Percentiles rank a stretch among this genome's conserved stretches.
phyloP scores from a whole-genome alignment of 257 asterid species.

The Scutellaria galericulata region DNA sequence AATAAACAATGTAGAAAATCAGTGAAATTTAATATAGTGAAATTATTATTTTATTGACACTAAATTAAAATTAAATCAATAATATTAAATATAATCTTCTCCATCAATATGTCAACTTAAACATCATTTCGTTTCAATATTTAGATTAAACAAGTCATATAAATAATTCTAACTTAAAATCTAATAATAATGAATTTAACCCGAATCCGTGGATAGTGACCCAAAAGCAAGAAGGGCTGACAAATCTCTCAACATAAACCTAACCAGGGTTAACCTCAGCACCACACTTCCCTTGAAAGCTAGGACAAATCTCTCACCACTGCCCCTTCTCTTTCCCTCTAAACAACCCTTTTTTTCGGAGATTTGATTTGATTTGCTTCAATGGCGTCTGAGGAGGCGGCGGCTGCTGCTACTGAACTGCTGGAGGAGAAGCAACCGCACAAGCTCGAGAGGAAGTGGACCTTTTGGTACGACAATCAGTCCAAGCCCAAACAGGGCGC shows the following conservation, averaged over 20 bases:
- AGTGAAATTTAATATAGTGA: too few relatives aligned
- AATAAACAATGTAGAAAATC: too few relatives aligned
- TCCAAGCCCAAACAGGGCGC: slow-evolving; percentile 88
- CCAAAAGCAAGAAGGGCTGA: not conserved
- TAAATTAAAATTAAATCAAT: too few relatives aligned
- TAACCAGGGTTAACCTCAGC: slow-evolving; percentile 27
- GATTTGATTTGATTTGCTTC: slow-evolving; percentile 36
- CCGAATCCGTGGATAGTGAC: too few relatives aligned
- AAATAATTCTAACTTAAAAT: too few relatives aligned
- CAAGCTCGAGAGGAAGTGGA: slow-evolving; percentile 81
- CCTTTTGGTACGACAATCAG: slow-evolving; percentile 92
- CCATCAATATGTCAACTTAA: too few relatives aligned
- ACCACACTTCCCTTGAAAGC: slow-evolving; percentile 1
- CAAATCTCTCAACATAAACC: slow-evolving; percentile 22
- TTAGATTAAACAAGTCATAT: too few relatives aligned
- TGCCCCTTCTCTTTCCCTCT: slow-evolving; percentile 15
- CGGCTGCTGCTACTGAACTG: slow-evolving; percentile 46
- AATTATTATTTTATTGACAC: too few relatives aligned
- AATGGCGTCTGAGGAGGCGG: slow-evolving; percentile 83
- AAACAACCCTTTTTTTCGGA: slow-evolving; percentile 34
- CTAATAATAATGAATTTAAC: too few relatives aligned
- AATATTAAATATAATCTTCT: too few relatives aligned
- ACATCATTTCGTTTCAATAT: too few relatives aligned
- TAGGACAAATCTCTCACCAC: not conserved
- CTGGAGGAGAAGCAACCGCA: slow-evolving; percentile 60